Percentiles rank a stretch among this genome's conserved stretches.
Evolutionary conservation across 2,329 filamentous ascomycete genomes (phyloP).

Genomic region (Cercospora brassicicola): DNA sequence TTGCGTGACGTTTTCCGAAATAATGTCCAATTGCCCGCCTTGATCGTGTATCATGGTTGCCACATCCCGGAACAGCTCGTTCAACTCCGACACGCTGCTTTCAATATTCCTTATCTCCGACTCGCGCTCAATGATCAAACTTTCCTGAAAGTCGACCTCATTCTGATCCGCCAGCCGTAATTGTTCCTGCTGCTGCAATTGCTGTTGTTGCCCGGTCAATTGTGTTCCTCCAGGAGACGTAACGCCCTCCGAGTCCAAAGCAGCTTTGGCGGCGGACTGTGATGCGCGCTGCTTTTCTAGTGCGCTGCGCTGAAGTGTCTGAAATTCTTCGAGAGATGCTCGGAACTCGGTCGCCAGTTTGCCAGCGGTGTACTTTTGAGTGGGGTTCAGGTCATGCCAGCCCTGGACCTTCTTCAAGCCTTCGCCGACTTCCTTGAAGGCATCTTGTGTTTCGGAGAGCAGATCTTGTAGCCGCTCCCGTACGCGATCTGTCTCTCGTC

Average conservation of each 20-base stretch:
- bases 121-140: constrained; percentile 92
- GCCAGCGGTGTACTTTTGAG: constrained; percentile 92
- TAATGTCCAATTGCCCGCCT: constrained; percentile 82
- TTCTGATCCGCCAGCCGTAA: constrained; percentile 82
- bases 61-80: constrained; percentile 96
- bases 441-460: constrained; percentile 79
- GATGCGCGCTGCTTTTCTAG: constrained; percentile 91
- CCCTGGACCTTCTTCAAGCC: constrained; percentile 87
- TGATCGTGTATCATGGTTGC: constrained; percentile 95
- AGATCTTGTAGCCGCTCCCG: constrained; percentile 86
- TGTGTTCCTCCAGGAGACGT: constrained; percentile 43
- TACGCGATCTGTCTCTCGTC: constrained; percentile 85
- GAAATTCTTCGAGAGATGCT: constrained; percentile 84
- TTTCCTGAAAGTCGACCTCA: constrained; percentile 97
- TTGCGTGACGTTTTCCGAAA: constrained; percentile 82
- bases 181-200: constrained; percentile 62
- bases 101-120: constrained; percentile 97
- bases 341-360: constrained; percentile 94
- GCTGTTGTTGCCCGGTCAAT: constrained; percentile 54
- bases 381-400: constrained; percentile 69
- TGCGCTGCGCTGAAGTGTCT: constrained; percentile 82
- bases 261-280: constrained; percentile 76
- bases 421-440: constrained; percentile 90
- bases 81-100: constrained; percentile 90
- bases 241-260: constrained; percentile 55